These are phyloP conservation scores for Sesbania bispinosa DNA, from an alignment of 306 rosid species.

Conservation along the genomic window DNA sequence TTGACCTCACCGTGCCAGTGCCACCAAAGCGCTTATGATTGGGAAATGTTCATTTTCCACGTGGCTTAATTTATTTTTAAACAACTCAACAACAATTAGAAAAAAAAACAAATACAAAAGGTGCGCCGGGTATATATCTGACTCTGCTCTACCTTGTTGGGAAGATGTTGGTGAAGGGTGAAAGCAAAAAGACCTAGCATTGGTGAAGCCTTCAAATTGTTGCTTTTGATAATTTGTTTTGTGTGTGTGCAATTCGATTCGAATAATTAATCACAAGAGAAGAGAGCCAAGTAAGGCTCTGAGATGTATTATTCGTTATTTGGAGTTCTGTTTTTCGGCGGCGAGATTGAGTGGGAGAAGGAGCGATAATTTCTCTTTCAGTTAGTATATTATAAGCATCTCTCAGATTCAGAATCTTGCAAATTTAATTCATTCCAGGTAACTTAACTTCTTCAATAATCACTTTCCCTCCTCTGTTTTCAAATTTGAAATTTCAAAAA, in stretches of 20 bases:
- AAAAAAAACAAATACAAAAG: not conserved
- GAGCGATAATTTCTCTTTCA: slow-evolving; percentile 42
- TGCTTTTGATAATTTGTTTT: no score
- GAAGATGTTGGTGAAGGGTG: not conserved
- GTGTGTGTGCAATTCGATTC: no score
- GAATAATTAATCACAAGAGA: no score
- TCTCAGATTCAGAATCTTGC: not conserved
- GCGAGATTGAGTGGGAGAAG: slow-evolving; percentile 55
- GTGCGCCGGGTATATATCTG: not conserved
- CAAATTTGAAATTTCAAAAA: no score
- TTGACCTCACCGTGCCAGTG: not conserved
- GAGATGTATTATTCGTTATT: slow-evolving; percentile 39
- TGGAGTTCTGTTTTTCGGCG: slow-evolving; percentile 27
- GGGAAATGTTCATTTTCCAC: not conserved
- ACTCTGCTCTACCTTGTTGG: not conserved
- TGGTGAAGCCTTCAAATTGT: no score
- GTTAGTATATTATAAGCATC: not conserved
- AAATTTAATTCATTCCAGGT: not conserved
- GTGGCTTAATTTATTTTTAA: not conserved
- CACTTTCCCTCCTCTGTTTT: not conserved
- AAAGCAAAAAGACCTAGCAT: not conserved
- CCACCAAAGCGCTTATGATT: slow-evolving; percentile 21
- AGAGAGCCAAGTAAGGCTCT: slow-evolving; percentile 37
- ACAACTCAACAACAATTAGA: not conserved
- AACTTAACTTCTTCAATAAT: not conserved